Evolutionary conservation across 2,329 filamentous ascomycete genomes (phyloP), one percentile per base, ranked within the genome.

Genomic region (Calonectria leucothoes): DNA sequence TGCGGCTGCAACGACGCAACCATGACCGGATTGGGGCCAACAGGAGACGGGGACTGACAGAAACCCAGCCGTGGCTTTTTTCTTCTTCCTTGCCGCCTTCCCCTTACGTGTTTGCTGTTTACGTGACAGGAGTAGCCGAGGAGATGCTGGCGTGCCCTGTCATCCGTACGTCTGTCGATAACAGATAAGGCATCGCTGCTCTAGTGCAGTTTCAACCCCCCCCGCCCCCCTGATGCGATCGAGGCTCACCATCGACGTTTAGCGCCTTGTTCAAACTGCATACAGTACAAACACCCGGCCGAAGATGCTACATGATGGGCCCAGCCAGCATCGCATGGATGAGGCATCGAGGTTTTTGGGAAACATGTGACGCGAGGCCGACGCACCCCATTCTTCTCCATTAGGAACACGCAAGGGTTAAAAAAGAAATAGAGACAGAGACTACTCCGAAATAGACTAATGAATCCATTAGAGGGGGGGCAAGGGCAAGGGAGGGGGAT

Each of bases 351-450:
- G 69, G 51, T 23, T 39, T n/a, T n/a, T n/a, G n/a, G n/a, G n/a
- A 57, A 57, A 48, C 73, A 79, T 79, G 76, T 79, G 77, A 79
- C 77, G 65, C 59, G 51, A 35, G n/a, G 25, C 63, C 61, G 72
- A 73, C 74, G 71, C 73, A 72, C 74, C 74, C 70, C 76, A 75
- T 75, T 45, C 23, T 25, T 45, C 33, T 31, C 39, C 20, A 20
- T 51, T 23, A 15, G 11, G 12, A 71, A 57, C 35, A 29, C 48
- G 65, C 35, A 55, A 55, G 49, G 61, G 51, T 27, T 65, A 49
- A 59, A 33, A 33, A 29, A 59, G 51, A 55, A 65, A 20, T 39
- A 66, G 49, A 45, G 45, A 51, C 31, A 37, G 23, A 49, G 33
- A 37, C 42, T 31, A 33, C 27, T 33, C 42, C 48, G 7, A 12